These are phyloP conservation scores for Tylopilus sp. DNA, from an alignment of 768 basidiomycete species.

Conservation along the genomic window DNA sequence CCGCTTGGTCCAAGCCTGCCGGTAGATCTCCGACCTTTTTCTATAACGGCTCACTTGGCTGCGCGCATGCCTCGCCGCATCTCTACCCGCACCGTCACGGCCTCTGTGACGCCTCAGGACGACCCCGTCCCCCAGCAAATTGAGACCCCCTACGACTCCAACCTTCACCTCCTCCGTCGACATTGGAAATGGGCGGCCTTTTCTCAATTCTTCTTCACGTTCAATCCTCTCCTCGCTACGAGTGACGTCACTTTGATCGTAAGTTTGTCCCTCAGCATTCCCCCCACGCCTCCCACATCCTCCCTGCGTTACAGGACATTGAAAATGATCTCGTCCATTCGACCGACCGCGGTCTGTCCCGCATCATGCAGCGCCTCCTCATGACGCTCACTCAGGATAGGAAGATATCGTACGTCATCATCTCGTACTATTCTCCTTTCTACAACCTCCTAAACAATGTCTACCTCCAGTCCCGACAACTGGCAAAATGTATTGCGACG, in stretches of 20 bases:
- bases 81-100: conserved; percentile 36
- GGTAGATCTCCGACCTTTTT: conserved; percentile 35
- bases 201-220: conserved; percentile 86
- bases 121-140: conserved; percentile 25
- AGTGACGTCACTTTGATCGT: conserved; percentile 68
- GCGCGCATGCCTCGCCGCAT: conserved; percentile 58
- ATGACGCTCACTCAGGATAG: conserved; percentile 76
- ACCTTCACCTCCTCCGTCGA: conserved; percentile 57
- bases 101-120: conserved; percentile 30
- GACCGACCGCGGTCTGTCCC: conserved; percentile 58
- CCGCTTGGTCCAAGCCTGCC: conserved; percentile 23
- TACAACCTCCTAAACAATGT: conserved; percentile 14
- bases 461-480: conserved; percentile 54
- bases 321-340: conserved; percentile 71
- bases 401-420: conserved; percentile 63
- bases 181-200: conserved; percentile 95
- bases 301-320: conserved; percentile 52
- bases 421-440: conserved; percentile 8
- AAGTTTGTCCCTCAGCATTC: conserved; percentile 21
- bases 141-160: conserved; percentile 31
- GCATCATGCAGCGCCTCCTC: conserved; percentile 72
- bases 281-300: conserved; percentile 2
- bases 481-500: conserved; percentile 78
- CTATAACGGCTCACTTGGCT: conserved; percentile 35
- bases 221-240: conserved; percentile 68